Conservation (phyloP, 192 early-diverging fungal genomes). For the Podila horticola region DNA sequence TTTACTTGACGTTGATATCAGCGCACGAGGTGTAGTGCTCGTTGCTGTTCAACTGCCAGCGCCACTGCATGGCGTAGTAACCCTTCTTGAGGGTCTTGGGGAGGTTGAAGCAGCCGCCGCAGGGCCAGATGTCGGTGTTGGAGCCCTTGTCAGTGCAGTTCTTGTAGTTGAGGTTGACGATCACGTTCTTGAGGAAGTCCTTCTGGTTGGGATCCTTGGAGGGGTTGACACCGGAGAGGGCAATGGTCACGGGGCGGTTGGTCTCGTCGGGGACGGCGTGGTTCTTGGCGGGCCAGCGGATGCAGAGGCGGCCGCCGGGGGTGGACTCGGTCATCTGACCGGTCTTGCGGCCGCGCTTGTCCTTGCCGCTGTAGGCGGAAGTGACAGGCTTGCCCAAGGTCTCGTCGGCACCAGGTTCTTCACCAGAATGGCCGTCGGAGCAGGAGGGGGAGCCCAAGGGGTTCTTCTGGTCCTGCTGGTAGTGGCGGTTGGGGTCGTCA, state of each 20-base stretch:
- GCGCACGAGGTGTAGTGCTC: slow-evolving; percentile 46
- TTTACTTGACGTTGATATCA: slow-evolving; percentile 22
- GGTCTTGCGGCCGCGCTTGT: slow-evolving; percentile 29
- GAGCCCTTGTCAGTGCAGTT: slow-evolving; percentile 37
- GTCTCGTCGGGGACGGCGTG: slow-evolving; percentile 39
- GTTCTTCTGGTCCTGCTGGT: slow-evolving; percentile 47
- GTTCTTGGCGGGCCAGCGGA: slow-evolving; percentile 54
- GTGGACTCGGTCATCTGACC: slow-evolving; percentile 18
- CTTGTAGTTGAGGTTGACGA: slow-evolving; percentile 38
- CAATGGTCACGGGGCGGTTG: slow-evolving; percentile 36
- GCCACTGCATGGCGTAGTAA: slow-evolving; percentile 42
- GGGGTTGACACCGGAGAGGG: slow-evolving; percentile 13
- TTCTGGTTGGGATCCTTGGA: slow-evolving; percentile 30
- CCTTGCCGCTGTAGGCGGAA: slow-evolving; percentile 32
- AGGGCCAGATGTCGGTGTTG: slow-evolving; percentile 46
- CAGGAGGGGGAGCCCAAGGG: slow-evolving; percentile 21
- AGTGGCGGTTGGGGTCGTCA: slow-evolving; percentile 50
- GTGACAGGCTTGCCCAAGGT: slow-evolving; percentile 23
- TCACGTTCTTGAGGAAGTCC: slow-evolving; percentile 31
- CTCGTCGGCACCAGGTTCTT: slow-evolving; percentile 47
- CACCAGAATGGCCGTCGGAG: slow-evolving; percentile 36
- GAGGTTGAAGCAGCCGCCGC: slow-evolving; percentile 49
- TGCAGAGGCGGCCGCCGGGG: slow-evolving; percentile 37
- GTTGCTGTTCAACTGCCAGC: slow-evolving; percentile 41
- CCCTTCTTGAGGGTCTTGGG: slow-evolving; percentile 18